phyloP scores from a whole-genome alignment of 2,329 filamentous ascomycete genomes.

The Fusarium globosum region DNA sequence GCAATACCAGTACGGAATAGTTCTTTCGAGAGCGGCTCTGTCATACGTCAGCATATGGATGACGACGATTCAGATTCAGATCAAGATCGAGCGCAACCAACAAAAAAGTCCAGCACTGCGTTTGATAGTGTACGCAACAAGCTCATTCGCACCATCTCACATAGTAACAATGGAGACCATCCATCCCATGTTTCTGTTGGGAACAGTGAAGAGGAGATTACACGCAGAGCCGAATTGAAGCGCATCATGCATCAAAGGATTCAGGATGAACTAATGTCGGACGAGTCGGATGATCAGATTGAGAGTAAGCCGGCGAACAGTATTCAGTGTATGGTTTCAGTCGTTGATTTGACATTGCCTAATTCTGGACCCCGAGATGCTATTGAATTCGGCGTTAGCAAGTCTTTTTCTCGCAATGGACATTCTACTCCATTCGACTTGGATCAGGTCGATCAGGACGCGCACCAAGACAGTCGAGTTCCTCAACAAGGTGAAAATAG shows the following conservation, averaged over 20 bases:
- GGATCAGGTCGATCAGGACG: conserved; percentile 7
- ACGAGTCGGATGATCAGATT: conserved; percentile 52
- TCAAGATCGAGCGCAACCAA: conserved; percentile 40
- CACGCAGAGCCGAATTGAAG: conserved; percentile 66
- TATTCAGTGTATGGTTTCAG: conserved; percentile 41
- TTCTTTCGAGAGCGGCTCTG: conserved; percentile 3
- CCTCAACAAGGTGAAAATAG: background rate
- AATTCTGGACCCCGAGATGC: conserved; percentile 59
- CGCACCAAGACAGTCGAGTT: background rate
- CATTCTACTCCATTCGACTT: background rate
- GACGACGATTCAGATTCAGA: conserved; percentile 56
- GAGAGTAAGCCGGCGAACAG: conserved; percentile 45
- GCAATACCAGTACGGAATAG: background rate
- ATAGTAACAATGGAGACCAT: conserved; percentile 54
- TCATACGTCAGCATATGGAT: conserved; percentile 44
- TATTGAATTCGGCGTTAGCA: conserved; percentile 57
- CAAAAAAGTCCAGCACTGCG: conserved; percentile 52
- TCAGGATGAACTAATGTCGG: conserved; percentile 66
- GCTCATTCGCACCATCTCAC: conserved; percentile 59
- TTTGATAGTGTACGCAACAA: conserved; percentile 59
- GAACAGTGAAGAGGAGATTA: conserved; percentile 63
- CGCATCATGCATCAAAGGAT: conserved; percentile 67
- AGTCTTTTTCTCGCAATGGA: conserved; percentile 1
- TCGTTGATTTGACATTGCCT: conserved; percentile 46
- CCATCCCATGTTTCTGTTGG: conserved; percentile 56